Base-by-base conservation (phyloP, 345 rosid species). In the Linum tenue region DNA sequence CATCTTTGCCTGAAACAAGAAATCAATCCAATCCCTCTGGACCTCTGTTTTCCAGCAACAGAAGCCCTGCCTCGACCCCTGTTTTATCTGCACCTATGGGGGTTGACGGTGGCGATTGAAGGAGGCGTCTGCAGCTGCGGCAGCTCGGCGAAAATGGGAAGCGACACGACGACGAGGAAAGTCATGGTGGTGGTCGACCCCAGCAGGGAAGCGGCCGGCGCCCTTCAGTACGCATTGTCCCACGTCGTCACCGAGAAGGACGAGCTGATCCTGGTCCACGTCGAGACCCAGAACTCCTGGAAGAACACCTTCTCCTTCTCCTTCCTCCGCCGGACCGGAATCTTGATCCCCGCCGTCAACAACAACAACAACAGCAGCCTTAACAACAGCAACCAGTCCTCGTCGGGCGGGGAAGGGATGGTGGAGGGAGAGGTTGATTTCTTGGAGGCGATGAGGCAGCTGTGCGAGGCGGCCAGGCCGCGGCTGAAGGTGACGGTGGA, bases 171-270 rank as follows among this genome's bases (percentile, higher is more conserved):
- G 5, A 66, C 85, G 12, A 77, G 88, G 48, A 83, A 80, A 76
- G 82, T 90, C 12, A 81, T 90, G 88, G 85, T 85, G 72, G 88
- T 85, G 38, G 95, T 81, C 16, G 91, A 90, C 39, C 88, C 88
- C 4, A 73, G 82, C 53, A 70, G 86, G 5, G 90, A 87, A 64
- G 76, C 92, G 2, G 88, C 87, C 2, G 86, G 86, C 0, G 95
- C 97, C 2, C 80, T 90, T 64, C 87, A 85, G 71, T 85, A 85
- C 66, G 84, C 88, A 8, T 81, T 87, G 58, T 80, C 90, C 38
- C 95, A 85, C 60, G 90, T 77, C 0, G 81, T 87, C 39, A 67
- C 84, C 3, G 92, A 87, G 62, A 77, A 75, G 22, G 90, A 90
- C 69, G 88, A 85, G 67, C 78, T 90, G 2, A 85, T 85, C 40